Evolutionary conservation across 2,329 filamentous ascomycete genomes (phyloP).

Genomic region (Aspergillus luchuensis): DNA sequence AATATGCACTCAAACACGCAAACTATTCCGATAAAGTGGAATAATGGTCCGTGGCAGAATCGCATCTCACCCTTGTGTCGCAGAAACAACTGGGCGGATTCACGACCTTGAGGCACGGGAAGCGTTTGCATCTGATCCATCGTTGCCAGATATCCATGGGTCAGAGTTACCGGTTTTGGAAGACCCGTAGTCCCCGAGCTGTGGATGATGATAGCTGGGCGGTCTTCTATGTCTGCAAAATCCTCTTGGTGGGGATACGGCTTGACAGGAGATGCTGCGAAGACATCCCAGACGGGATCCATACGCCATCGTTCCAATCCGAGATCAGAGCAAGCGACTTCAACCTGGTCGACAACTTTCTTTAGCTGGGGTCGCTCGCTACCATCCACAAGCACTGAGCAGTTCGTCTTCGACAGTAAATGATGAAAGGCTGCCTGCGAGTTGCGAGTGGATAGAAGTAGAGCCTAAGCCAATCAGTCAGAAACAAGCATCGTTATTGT

Average conservation of each 20-base stretch:
- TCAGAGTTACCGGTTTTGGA: slow-evolving; percentile 11
- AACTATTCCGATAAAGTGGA: slow-evolving; percentile 16
- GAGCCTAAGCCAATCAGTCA: not conserved
- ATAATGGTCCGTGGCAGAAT: not conserved
- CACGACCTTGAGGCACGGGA: slow-evolving; percentile 1
- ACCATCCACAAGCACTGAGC: not conserved
- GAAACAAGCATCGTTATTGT: not conserved
- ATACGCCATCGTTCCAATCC: slow-evolving; percentile 1
- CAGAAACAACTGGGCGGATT: not conserved
- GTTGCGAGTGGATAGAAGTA: slow-evolving; percentile 5
- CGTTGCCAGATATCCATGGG: slow-evolving; percentile 2
- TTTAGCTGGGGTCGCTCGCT: not conserved
- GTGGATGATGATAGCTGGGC: slow-evolving; percentile 20
- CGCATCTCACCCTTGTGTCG: not conserved
- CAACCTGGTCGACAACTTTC: not conserved
- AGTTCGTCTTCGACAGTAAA: not conserved
- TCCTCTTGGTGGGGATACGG: not conserved
- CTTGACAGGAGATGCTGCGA: not conserved
- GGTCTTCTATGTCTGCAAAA: slow-evolving; percentile 7
- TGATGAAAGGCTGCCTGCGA: slow-evolving; percentile 2
- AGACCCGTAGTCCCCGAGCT: slow-evolving; percentile 12
- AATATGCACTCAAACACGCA: slow-evolving; percentile 81
- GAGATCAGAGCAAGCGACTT: not conserved
- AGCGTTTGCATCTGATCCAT: not conserved
- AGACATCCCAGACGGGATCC: not conserved